Evolutionary conservation across 768 basidiomycete genomes (phyloP), one percentile per base, ranked within the genome.

Genomic region (Daedaleopsis nitida): DNA sequence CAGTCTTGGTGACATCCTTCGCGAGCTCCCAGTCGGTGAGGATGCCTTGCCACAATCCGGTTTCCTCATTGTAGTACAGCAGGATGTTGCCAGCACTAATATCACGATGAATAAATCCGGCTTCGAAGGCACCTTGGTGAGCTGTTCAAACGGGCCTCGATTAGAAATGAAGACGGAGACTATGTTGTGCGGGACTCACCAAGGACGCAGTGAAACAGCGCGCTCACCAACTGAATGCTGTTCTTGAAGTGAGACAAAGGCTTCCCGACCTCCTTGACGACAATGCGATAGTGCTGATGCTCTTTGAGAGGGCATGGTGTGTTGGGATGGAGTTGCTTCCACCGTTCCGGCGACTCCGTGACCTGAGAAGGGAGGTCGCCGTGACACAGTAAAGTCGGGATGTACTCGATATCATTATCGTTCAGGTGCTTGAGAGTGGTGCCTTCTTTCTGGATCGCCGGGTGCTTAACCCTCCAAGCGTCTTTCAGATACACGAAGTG

Each of bases 21-120:
- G 62, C 35, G 5, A 55, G 32, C 17, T 63, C 62, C 62, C 62
- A 63, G 32, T 63, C 62, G 8, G 19, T 56, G 5, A 63, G 57
- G 1, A 49, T 13, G 4, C 55, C 55, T 7, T 37, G 12, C 39
- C 32, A 37, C 19, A 38, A 19, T 39, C n/a, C 27, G 12, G 17
- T 7, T 5, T 35, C 23, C 12, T 27, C 21, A 7, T 17, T 19
- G 8, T 35, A 16, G 16, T 51, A 34, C 1, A 61, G 34, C 35
- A 61, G 60, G 13, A 61, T 43, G 27, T 61, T 61, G 10, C 55
- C 55, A 1, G 49, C 13, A 44, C 60, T 61, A 27, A 63, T 63
- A 38, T 58, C 62, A 1, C 62, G 45, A 34, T 58, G 57, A 11
- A 63, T 51, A 9, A 53, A 27, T 9, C 57, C 57, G 11, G 14